Conservation (phyloP, 2,329 filamentous ascomycete genomes). For the Epichloe amarillans region DNA sequence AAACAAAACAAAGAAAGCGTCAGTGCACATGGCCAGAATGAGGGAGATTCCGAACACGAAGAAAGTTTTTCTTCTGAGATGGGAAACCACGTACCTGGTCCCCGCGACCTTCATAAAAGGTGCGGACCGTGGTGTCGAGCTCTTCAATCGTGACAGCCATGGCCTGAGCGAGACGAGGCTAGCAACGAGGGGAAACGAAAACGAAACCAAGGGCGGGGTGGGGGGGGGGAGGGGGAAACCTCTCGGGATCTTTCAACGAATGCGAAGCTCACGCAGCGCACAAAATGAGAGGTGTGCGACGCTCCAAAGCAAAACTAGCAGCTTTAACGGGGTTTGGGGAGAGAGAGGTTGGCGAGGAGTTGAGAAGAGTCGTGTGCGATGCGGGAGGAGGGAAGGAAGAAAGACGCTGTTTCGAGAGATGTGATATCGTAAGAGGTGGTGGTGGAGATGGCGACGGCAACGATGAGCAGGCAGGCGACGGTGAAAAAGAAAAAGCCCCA, state of each 20-base stretch:
- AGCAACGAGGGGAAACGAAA: constrained; percentile 18
- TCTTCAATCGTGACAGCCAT: constrained; percentile 73
- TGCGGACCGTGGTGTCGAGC: constrained; percentile 89
- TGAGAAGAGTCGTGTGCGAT: constrained; percentile 3
- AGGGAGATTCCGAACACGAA: neutral
- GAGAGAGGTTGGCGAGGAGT: neutral
- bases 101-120: constrained; percentile 90
- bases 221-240: constrained; percentile 5
- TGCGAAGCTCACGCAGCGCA: constrained; percentile 14
- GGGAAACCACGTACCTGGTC: constrained; percentile 56
- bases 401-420: constrained; percentile 3
- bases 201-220: constrained; percentile 16
- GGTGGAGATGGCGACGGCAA: neutral
- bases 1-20: constrained; percentile 22
- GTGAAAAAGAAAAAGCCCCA: neutral
- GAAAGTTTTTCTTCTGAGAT: neutral
- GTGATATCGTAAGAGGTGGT: constrained; percentile 1
- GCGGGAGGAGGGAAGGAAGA: constrained; percentile 3
- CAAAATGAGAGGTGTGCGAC: constrained; percentile 12
- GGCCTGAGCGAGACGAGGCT: constrained; percentile 19
- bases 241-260: constrained; percentile 9
- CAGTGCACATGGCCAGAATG: constrained; percentile 14
- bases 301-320: constrained; percentile 8
- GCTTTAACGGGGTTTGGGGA: neutral
- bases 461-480: neutral